A percentile compares a stretch with the other conserved stretches of the same genome.
phyloP scores from a whole-genome alignment of 371 early-diverging fungal species.

The Dentiscutata heterogama region DNA sequence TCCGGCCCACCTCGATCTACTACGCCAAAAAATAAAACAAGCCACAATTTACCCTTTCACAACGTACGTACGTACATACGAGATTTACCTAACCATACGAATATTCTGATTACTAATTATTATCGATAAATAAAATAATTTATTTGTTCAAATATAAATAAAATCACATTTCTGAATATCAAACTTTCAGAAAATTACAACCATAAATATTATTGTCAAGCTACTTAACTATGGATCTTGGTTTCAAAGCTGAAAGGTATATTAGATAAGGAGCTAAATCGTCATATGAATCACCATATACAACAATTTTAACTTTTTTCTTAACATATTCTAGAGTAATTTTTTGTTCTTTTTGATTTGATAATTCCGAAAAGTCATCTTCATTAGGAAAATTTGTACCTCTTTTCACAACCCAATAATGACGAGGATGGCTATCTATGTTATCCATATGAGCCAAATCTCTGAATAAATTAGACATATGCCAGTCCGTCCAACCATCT shows the following conservation, averaged over 20 bases:
- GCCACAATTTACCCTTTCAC: no score
- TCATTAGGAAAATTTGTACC: background rate
- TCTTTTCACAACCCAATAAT: constrained; percentile 1
- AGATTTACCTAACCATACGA: no score
- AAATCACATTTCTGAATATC: no score
- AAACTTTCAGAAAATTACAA: no score
- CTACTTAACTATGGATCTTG: no score
- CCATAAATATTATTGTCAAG: no score
- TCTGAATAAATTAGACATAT: background rate
- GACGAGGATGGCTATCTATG: background rate
- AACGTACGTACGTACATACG: no score
- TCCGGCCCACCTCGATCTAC: no score
- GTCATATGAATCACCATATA: background rate
- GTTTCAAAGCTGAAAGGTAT: background rate
- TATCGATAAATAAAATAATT: no score
- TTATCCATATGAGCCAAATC: background rate
- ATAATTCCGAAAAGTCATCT: background rate
- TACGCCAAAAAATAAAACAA: no score
- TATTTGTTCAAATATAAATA: no score
- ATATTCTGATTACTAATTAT: no score
- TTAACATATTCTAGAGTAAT: background rate
- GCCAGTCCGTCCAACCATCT: background rate
- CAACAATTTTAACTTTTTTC: background rate
- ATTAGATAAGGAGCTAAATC: background rate
- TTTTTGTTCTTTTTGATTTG: background rate